Evolutionary conservation across 2,329 filamentous ascomycete genomes (phyloP).

Genomic region (Neopestalotiopsis sp.): DNA sequence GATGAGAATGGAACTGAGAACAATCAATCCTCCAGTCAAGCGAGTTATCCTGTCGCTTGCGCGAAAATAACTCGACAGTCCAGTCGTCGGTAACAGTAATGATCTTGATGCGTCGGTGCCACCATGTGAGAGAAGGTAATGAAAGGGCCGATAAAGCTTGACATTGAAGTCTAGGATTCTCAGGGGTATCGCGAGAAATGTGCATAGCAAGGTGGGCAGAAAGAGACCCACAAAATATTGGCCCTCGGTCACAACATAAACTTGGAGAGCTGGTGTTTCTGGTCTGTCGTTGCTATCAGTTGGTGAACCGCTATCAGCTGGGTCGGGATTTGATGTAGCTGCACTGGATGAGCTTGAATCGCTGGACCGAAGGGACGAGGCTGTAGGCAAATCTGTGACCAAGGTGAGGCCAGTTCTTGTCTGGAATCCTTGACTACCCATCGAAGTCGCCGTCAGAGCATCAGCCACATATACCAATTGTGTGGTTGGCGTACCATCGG

Average conservation of each 20-base stretch:
- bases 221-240: conserved; percentile 33
- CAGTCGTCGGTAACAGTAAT: conserved; percentile 32
- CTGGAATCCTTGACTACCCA: too few relatives aligned
- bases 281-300: neutral
- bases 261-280: neutral
- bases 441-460: too few relatives aligned
- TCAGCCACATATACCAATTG: too few relatives aligned
- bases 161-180: conserved; percentile 31
- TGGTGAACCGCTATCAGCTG: neutral
- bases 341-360: too few relatives aligned
- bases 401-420: too few relatives aligned
- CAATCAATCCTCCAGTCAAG: conserved; percentile 31
- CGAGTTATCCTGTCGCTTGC: conserved; percentile 33
- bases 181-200: conserved; percentile 26
- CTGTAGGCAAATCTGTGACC: too few relatives aligned
- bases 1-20: conserved; percentile 35
- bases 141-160: conserved; percentile 41
- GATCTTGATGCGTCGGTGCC: conserved; percentile 40
- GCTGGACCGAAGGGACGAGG: too few relatives aligned
- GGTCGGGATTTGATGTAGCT: too few relatives aligned
- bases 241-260: conserved; percentile 22
- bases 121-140: conserved; percentile 35
- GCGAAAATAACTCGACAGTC: conserved; percentile 28
- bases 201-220: conserved; percentile 30
- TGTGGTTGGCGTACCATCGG: too few relatives aligned